These are phyloP conservation scores for Hirsutella rhossiliensis DNA, from an alignment of 2,329 filamentous ascomycete species.

Conservation along the genomic window DNA sequence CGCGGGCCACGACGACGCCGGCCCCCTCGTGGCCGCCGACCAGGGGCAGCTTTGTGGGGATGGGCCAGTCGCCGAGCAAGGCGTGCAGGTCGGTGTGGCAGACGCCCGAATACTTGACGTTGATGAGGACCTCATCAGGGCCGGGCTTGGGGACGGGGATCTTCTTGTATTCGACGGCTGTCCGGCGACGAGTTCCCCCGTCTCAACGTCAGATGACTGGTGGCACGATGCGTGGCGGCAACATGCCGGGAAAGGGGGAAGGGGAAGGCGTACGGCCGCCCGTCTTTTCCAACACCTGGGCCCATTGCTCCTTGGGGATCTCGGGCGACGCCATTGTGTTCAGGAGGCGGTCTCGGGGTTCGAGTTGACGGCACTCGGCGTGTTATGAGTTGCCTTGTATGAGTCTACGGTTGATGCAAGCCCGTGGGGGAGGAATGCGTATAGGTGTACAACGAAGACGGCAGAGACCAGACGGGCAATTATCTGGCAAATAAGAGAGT, in stretches of 20 bases:
- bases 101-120: slow-evolving; percentile 82
- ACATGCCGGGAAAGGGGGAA: not conserved
- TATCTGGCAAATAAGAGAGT: too few relatives aligned
- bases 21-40: slow-evolving; percentile 75
- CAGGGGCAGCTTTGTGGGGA: slow-evolving; percentile 70
- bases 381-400: too few relatives aligned
- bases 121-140: slow-evolving; percentile 83
- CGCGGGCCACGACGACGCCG: slow-evolving; percentile 70
- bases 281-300: slow-evolving; percentile 75
- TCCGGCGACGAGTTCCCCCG: not conserved
- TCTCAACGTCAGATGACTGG: not conserved
- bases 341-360: not conserved
- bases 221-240: not conserved
- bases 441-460: too few relatives aligned
- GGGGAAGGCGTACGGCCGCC: slow-evolving; percentile 46
- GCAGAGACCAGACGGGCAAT: too few relatives aligned
- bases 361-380: not conserved
- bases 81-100: slow-evolving; percentile 79
- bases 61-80: slow-evolving; percentile 81
- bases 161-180: slow-evolving; percentile 60
- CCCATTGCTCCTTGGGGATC: slow-evolving; percentile 80
- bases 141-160: slow-evolving; percentile 73
- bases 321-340: slow-evolving; percentile 19
- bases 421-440: too few relatives aligned
- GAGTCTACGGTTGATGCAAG: too few relatives aligned